Evolutionary conservation across 2,329 filamentous ascomycete species (phyloP), one percentile per base, ranked within the genome.

Genomic region (Corniculantispora saksenae): DNA sequence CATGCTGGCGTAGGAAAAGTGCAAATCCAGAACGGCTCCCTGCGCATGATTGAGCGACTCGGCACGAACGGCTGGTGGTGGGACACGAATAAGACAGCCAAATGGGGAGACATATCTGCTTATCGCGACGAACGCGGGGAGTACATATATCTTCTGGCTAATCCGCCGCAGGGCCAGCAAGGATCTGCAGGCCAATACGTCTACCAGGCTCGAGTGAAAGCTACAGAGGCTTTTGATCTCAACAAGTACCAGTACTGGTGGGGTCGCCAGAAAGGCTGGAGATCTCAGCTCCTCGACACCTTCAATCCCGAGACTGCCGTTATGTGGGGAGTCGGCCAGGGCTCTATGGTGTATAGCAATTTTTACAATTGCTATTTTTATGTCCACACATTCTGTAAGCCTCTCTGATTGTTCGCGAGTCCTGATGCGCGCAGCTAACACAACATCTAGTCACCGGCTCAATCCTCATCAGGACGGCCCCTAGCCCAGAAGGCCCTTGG

Each of bases 211-310:
- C 73, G 78, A 4, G 78, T 80, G 2, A 70, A 70, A 23, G 75
- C 75, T 1, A 32, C 61, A 1, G 70, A 78, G 10, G 76, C 77
- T 0, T 80, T 80, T 35, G 73, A 80, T 10, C 65, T 79, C 8
- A 57, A 47, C 15, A 73, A 72, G 56, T 80, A 81, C 47, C 72
- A 80, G 67, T 80, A 81, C 63, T 80, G 75, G 74, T 80, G 77
- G 77, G 78, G 79, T 0, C 70, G 70, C 2, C 66, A 72, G 15
- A 69, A 72, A 21, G 77, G 78, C 2, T 80, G 79, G 79, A 78
- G 72, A 66, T 64, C 61, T 0, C 70, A 74, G 19, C 68, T 73
- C 3, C 64, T 79, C 29, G 73, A 68, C 0, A 67, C 66, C 32
- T 79, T 78, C 40, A 72, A 69, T 1, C 64, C 72, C 0, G 74